Base-by-base conservation (phyloP, 306 rosid species). In the Gleditsia sinensis region DNA sequence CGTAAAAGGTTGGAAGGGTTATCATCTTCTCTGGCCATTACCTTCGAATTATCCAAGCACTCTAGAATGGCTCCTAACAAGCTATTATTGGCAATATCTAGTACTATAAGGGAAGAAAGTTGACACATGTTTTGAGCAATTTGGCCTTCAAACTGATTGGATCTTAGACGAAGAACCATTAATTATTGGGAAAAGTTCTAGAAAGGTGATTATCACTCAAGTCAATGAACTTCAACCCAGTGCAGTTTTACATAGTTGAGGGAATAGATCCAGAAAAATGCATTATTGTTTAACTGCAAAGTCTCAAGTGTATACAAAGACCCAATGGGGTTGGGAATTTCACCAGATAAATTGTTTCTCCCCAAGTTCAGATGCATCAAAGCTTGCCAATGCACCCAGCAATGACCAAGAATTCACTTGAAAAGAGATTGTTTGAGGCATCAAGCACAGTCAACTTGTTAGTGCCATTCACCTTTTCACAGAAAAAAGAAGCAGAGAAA, bases 291-390 rank as follows among this genome's bases (percentile, higher is more conserved):
- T 33, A 80, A 33, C 46, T 9, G 16, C 74, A 80, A 54, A 17
- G 84, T 75, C 51, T 42, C 73, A 8, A 80, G 77, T 50, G 13
- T 3, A 48, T 49, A 39, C 24, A 78, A 54, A 34, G 39, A 36
- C 1, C 81, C 72, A 27, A 78, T 39, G 9, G 77, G 71, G 54
- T 64, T 6, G 10, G 77, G 77, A 61, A 81, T 69, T 46, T 69
- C 77, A 9, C 75, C 86, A 10, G 49, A 55, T 0, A 83, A 59
- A n/a, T n/a, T n/a, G n/a, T n/a, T n/a, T n/a, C n/a, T n/a, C n/a
- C n/a, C n/a, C n/a, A n/a, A n/a, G n/a, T 83, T 54, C 28, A 86
- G 72, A 48, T 86, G 69, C 69, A 75, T 33, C 39, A 81, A 70
- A 62, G 69, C 71, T 64, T 81, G 78, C 84, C 84, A 81, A 16